Percentiles rank a stretch among this genome's conserved stretches.
Conservation (phyloP, 106 monocot genomes). For the Narthecium ossifragum region DNA sequence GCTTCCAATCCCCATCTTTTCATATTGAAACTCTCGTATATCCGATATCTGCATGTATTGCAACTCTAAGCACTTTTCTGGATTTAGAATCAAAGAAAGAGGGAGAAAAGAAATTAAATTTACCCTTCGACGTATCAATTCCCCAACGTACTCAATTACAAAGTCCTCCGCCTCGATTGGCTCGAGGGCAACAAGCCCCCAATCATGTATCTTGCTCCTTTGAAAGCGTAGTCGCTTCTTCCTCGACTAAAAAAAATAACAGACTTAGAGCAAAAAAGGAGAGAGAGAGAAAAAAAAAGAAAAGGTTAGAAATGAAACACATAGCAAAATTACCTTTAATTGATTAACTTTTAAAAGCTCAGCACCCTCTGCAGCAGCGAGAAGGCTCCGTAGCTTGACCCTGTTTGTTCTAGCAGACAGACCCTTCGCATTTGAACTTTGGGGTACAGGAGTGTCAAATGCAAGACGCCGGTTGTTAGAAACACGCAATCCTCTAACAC, state of each 20-base stretch:
- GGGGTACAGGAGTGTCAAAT: slow-evolving; percentile 17
- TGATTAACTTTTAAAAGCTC: slow-evolving; percentile 88
- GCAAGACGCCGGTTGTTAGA: background rate
- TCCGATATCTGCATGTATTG: slow-evolving; percentile 70
- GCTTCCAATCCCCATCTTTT: slow-evolving; percentile 97
- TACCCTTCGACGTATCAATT: slow-evolving; percentile 82
- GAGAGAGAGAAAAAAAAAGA: background rate
- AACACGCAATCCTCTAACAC: slow-evolving; percentile 37
- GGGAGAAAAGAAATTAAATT: background rate
- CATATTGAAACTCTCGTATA: slow-evolving; percentile 78
- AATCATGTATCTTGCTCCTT: slow-evolving; percentile 98
- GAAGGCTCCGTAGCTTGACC: slow-evolving; percentile 70
- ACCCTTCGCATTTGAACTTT: slow-evolving; percentile 44
- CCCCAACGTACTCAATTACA: slow-evolving; percentile 98
- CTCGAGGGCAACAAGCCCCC: slow-evolving; percentile 97
- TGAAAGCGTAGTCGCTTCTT: slow-evolving; percentile 93
- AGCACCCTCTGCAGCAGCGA: slow-evolving; percentile 90
- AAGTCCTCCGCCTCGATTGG: slow-evolving; percentile 98
- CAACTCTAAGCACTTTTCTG: background rate
- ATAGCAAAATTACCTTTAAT: slow-evolving; percentile 42
- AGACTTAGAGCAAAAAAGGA: slow-evolving; percentile 7
- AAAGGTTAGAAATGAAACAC: background rate
- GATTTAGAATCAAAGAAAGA: background rate
- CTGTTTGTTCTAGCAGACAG: slow-evolving; percentile 96
- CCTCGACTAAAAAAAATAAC: slow-evolving; percentile 56